Base-by-base conservation (phyloP, 805 yeast species). In the Scheffersomyces amazonensis region DNA sequence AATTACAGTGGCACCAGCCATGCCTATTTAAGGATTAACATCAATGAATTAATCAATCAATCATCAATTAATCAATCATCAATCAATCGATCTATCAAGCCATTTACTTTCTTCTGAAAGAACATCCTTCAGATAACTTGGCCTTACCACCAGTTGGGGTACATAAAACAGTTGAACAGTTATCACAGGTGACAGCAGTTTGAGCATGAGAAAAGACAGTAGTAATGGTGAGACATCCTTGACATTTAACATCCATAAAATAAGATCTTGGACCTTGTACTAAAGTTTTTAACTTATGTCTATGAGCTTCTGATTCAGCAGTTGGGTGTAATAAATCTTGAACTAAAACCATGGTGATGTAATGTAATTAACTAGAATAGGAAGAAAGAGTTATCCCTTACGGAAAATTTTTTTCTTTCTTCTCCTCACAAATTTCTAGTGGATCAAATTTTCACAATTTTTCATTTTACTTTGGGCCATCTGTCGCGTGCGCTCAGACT, bases 111-210 rank as follows among this genome's bases (percentile, higher is more conserved):
- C 56, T 62, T 61, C 70, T 64, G 62, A 62, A 62, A 39, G 70
- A 64, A 41, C 60, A 58, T 37, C 69, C 70, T 60, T 64, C 70
- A 44, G 66, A 58, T 58, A 64, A 62, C 60, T 62, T 62, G 47
- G 69, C 67, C 57, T 64, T 64, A 58, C 69, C 70, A 52, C 70
- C 70, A 39, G 70, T 57, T 34, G 70, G 70, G 43, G 66, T 58
- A 48, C 67, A 62, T 52, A 64, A 60, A 38, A 64, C 64, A 39
- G 66, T 61, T 44, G 68, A 53, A 42, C 70, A 64, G 54, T 58
- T 55, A 55, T 64, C 69, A 52, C 70, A 64, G 44, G 68, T 58
- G 55, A 64, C 67, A 36, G 68, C 68, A 36, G 69, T 64, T 51
- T 64, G 70, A 29, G 70, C 67, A 55, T 64, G 70, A 37, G 67